phyloP scores from a whole-genome alignment of 768 basidiomycete genomes.

The Mycena venus region DNA sequence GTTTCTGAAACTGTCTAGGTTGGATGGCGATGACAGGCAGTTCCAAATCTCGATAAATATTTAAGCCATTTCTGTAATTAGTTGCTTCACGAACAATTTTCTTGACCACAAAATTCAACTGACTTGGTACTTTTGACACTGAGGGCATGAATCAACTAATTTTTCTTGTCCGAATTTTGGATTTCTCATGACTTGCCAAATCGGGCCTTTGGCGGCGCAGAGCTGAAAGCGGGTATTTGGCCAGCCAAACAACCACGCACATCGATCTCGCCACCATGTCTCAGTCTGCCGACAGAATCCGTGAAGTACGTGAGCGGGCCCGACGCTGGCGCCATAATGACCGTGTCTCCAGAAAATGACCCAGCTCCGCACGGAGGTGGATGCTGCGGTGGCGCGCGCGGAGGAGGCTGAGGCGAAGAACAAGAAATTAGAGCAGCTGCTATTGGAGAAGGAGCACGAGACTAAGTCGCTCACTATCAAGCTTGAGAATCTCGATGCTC shows the following conservation, averaged over 20 bases:
- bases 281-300: constrained; percentile 67
- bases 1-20: too few relatives aligned
- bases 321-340: neutral
- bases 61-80: too few relatives aligned
- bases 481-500: constrained; percentile 71
- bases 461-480: constrained; percentile 84
- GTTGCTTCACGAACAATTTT: too few relatives aligned
- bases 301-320: constrained; percentile 50
- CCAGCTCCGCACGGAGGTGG: constrained; percentile 86
- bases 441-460: constrained; percentile 89
- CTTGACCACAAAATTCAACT: too few relatives aligned
- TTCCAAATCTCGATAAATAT: too few relatives aligned
- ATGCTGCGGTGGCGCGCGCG: constrained; percentile 83
- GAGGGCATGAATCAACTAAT: too few relatives aligned
- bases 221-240: constrained; percentile 2
- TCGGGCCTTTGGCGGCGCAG: neutral
- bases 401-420: constrained; percentile 89
- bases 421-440: constrained; percentile 79
- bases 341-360: constrained; percentile 72
- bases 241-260: neutral
- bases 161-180: too few relatives aligned
- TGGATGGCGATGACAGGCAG: too few relatives aligned
- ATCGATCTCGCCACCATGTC: constrained; percentile 47
- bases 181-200: too few relatives aligned
- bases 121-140: too few relatives aligned